Conservation (phyloP, 169 alveolate genomes). For the Cryptosporidium xiaoi region DNA sequence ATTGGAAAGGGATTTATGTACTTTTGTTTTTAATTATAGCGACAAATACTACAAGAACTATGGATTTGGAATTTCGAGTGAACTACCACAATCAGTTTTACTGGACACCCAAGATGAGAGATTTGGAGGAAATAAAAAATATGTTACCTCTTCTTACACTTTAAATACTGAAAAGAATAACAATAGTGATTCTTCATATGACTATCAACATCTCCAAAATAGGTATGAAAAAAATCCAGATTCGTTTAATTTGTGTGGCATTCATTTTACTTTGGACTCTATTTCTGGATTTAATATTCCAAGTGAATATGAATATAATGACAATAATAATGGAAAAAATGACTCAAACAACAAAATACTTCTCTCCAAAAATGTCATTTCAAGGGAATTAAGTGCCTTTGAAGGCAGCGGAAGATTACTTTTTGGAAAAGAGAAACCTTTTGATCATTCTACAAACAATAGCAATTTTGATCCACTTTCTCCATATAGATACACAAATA, state of each 20-base stretch:
- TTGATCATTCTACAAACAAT: neutral
- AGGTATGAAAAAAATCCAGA: neutral
- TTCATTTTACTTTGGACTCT: neutral
- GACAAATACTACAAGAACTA: conserved; percentile 73
- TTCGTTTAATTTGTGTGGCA: conserved; percentile 13
- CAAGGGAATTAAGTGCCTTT: neutral
- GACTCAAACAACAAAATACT: neutral
- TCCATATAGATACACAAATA: conserved; percentile 17
- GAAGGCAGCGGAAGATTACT: too few relatives aligned
- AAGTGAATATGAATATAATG: too few relatives aligned
- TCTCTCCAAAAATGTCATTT: neutral
- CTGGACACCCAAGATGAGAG: conserved; percentile 80
- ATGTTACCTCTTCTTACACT: neutral
- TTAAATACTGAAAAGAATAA: neutral
- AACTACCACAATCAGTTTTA: conserved; percentile 16
- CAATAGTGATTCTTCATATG: conserved; percentile 58
- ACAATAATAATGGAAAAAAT: neutral
- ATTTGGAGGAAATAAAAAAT: conserved; percentile 79
- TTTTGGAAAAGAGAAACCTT: neutral
- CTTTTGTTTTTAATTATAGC: conserved; percentile 91
- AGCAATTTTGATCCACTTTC: neutral
- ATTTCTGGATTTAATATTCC: neutral
- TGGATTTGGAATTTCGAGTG: conserved; percentile 50
- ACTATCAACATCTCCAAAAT: conserved; percentile 71
- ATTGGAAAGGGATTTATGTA: conserved; percentile 88